Base-by-base conservation (phyloP, 2,329 filamentous ascomycete species). In the Ophioceras dolichostomum region DNA sequence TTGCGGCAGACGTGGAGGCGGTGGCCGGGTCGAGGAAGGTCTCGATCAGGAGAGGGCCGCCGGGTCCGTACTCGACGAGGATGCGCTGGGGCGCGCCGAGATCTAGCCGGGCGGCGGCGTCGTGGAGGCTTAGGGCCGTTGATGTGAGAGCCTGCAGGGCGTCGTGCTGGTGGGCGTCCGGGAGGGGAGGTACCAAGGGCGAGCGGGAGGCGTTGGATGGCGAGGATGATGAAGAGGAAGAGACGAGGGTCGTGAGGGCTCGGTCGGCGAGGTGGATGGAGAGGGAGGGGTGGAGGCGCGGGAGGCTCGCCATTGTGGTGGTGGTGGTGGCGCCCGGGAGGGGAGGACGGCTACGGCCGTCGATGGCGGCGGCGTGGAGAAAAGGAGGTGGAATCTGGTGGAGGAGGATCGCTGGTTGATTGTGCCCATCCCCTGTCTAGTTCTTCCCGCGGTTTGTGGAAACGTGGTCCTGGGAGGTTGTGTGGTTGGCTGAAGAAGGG, bases 181-280 rank as follows among this genome's bases (percentile, higher is more conserved):
- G 18, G 29, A 33, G 34, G 34, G 36, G 24, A n/a, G 30, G 17
- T 6, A 16, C 8, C 10, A 16, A 14, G 22, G 38, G 20, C 7
- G 43, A 28, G n/a, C n/a, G n/a, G n/a, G n/a, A n/a, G n/a, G n/a
- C n/a, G 26, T 43, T 37, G 21, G 43, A 19, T 16, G 10, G 8
- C 14, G 39, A 18, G 7, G 35, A 33, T 10, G 51, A 43, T 19
- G 49, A 46, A 40, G 68, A 64, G 20, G 68, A 72, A 16, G 68
- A 69, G 49, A 78, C 64, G 45, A 79, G 64, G 22, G 73, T 70
- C 4, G 68, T 72, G 45, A 73, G 64, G 41, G 67, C 58, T 41
- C 64, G 58, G 60, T 77, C 73, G 45, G 69, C 64, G 41, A 78
- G 65, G 60, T 75, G 69, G 43, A 74, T 60, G 45, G 67, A 61